phyloP scores from a whole-genome alignment of 805 yeast species.

The Lipomyces kockii region DNA sequence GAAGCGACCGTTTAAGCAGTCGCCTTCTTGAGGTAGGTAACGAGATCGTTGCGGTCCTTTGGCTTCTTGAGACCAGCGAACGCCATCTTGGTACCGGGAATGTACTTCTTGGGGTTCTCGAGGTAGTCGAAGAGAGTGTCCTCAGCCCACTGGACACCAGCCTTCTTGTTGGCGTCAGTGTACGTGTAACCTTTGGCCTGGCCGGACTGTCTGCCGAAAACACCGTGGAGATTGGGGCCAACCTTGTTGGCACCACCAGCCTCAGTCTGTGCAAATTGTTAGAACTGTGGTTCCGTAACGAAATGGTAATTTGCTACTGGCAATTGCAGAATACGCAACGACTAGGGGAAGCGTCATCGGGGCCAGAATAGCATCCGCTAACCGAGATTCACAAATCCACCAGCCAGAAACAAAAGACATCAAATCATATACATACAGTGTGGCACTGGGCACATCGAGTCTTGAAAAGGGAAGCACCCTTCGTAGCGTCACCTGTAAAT shows the following conservation, averaged over 20 bases:
- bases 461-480: slow-evolving; percentile 98
- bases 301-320: neutral
- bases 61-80: slow-evolving; percentile 99
- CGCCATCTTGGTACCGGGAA: slow-evolving; percentile 99
- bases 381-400: too few relatives aligned
- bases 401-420: neutral
- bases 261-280: slow-evolving; percentile 50
- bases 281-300: neutral
- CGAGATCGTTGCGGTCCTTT: slow-evolving; percentile 96
- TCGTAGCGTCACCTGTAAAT: slow-evolving; percentile 67
- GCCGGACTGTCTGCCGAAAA: slow-evolving; percentile 92
- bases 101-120: slow-evolving; percentile 99
- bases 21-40: slow-evolving; percentile 61
- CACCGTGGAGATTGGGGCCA: slow-evolving; percentile 97
- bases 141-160: slow-evolving; percentile 86
- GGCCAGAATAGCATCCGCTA: neutral
- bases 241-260: slow-evolving; percentile 97
- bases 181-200: slow-evolving; percentile 89
- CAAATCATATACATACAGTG: slow-evolving; percentile 58
- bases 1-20: slow-evolving; percentile 41
- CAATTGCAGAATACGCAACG: neutral
- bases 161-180: slow-evolving; percentile 98
- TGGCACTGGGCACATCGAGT: slow-evolving; percentile 99
- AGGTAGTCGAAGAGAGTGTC: slow-evolving; percentile 93
- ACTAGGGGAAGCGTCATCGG: neutral